Evolutionary conservation across 148 eudicot species (phyloP).

Genomic region (Chenopodium album): DNA sequence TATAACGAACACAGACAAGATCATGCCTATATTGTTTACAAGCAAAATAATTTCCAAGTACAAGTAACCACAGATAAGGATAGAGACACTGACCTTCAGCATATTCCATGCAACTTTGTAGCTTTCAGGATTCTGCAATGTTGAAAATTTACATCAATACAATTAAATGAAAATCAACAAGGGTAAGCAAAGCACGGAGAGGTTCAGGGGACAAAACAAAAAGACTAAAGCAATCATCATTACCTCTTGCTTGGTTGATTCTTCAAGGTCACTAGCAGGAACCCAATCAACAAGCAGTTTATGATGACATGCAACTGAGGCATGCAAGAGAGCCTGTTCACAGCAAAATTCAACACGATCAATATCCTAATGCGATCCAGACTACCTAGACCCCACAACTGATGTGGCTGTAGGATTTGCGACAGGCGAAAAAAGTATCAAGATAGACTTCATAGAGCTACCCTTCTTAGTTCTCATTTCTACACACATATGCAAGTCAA

Average conservation of each 20-base stretch:
- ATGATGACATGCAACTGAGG: slow-evolving; percentile 74
- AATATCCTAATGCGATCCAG: neutral
- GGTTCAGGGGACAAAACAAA: neutral
- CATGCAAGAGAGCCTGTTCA: slow-evolving; percentile 89
- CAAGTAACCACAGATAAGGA: neutral
- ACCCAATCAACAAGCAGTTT: slow-evolving; percentile 82
- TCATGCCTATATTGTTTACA: neutral
- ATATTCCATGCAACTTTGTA: slow-evolving; percentile 71
- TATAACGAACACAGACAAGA: neutral
- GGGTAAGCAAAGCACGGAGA: neutral
- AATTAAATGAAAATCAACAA: neutral
- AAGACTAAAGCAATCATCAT: slow-evolving; percentile 5
- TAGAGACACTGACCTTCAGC: slow-evolving; percentile 57
- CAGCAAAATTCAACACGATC: neutral
- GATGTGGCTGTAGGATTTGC: neutral
- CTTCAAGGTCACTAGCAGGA: slow-evolving; percentile 93
- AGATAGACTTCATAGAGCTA: neutral
- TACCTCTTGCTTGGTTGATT: slow-evolving; percentile 72
- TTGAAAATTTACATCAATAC: slow-evolving; percentile 11
- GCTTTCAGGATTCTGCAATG: slow-evolving; percentile 73
- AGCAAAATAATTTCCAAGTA: neutral
- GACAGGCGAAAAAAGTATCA: neutral
- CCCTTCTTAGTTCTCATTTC: neutral
- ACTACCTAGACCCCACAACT: neutral
- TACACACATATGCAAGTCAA: neutral